phyloP scores from a whole-genome alignment of 2,329 filamentous ascomycete genomes.

The Xylaria sp. region DNA sequence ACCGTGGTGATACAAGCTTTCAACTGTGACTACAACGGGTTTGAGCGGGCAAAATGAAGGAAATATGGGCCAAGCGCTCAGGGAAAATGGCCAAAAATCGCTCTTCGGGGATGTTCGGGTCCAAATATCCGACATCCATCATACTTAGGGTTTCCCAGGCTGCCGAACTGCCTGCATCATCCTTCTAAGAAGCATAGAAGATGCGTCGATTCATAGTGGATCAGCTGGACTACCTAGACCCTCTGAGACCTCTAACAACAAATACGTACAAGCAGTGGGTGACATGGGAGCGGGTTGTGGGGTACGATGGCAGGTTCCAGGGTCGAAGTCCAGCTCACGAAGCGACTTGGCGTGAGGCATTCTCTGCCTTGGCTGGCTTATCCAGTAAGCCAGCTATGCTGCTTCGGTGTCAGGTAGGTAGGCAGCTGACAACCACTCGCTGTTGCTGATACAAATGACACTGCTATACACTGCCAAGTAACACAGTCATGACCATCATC shows the following conservation, averaged over 20 bases:
- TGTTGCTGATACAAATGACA: slow-evolving; percentile 3
- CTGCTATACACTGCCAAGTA: background rate
- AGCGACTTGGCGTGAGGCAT: slow-evolving; percentile 36
- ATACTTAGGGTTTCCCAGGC: background rate
- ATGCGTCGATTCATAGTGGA: slow-evolving; percentile 18
- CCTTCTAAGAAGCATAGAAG: background rate
- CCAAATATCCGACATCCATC: slow-evolving; percentile 14
- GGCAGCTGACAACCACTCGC: slow-evolving; percentile 5
- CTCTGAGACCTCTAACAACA: slow-evolving; percentile 17
- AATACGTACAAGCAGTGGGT: slow-evolving; percentile 15
- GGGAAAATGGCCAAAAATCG: background rate
- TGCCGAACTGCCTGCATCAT: background rate
- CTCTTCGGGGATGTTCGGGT: slow-evolving; percentile 11
- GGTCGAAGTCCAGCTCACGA: slow-evolving; percentile 23
- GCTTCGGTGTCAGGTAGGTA: slow-evolving; percentile 10
- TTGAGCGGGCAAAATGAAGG: slow-evolving; percentile 6
- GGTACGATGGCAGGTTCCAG: slow-evolving; percentile 20
- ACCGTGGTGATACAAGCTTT: too few species aligned
- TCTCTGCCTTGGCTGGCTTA: slow-evolving; percentile 34
- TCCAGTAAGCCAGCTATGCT: slow-evolving; percentile 22
- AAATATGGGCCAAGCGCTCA: background rate
- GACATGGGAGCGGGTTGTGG: slow-evolving; percentile 23
- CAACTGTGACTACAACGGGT: background rate
- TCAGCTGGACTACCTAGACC: slow-evolving; percentile 15
- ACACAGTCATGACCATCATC: too few species aligned